Conservation (phyloP, 2,329 filamentous ascomycete genomes). For the Diaporthe velutina region DNA sequence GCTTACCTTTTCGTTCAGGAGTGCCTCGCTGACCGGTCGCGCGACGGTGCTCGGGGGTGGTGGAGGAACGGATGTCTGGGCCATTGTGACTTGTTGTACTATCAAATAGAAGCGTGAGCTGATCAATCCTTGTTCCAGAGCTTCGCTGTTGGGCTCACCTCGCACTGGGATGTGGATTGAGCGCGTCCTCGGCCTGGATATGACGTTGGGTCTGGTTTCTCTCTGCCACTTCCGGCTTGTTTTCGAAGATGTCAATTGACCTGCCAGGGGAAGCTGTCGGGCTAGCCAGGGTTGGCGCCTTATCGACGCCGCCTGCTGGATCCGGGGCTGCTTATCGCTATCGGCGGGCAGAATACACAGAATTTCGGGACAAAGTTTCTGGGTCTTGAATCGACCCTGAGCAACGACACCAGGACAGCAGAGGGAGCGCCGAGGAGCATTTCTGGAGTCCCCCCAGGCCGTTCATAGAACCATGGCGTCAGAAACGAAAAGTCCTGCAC, state of each 20-base stretch:
- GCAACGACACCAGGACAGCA: background rate
- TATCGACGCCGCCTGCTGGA: slow-evolving; percentile 35
- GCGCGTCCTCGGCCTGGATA: slow-evolving; percentile 37
- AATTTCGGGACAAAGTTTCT: slow-evolving; percentile 33
- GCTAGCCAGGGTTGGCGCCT: slow-evolving; percentile 31
- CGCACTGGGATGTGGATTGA: slow-evolving; percentile 39
- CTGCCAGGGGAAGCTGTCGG: slow-evolving; percentile 34
- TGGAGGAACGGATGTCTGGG: slow-evolving; percentile 66
- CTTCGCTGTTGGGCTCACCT: slow-evolving; percentile 33
- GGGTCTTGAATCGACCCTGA: background rate
- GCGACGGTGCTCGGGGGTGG: slow-evolving; percentile 75
- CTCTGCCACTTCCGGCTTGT: slow-evolving; percentile 34
- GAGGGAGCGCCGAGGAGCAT: background rate
- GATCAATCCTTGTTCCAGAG: slow-evolving; percentile 39
- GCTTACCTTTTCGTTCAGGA: slow-evolving; percentile 97
- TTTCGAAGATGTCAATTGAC: slow-evolving; percentile 39
- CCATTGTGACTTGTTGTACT: slow-evolving; percentile 57
- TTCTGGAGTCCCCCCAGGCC: background rate
- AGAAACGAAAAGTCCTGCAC: background rate
- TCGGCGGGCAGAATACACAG: slow-evolving; percentile 33
- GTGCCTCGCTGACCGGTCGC: slow-evolving; percentile 94
- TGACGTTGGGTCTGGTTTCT: slow-evolving; percentile 41
- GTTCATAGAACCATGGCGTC: slow-evolving; percentile 4
- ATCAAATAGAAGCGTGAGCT: slow-evolving; percentile 32
- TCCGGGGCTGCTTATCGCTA: slow-evolving; percentile 5